Evolutionary conservation across 2,329 filamentous ascomycete genomes (phyloP).

Genomic region (Fusarium duplospermum): DNA sequence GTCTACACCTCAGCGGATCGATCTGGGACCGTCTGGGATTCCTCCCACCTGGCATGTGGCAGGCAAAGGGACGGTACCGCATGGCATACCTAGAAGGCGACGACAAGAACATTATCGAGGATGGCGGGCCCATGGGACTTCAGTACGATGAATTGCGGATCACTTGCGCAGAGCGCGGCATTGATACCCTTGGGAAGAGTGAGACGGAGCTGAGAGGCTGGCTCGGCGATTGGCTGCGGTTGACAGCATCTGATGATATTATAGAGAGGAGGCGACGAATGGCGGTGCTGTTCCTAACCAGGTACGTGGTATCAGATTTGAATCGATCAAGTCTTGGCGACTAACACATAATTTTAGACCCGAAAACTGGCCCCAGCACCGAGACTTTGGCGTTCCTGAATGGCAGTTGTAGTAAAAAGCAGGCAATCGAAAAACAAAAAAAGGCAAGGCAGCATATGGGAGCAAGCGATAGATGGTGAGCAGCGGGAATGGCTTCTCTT

Average conservation of each 20-base stretch:
- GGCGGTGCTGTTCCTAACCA: constrained; percentile 56
- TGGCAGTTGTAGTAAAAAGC: constrained; percentile 51
- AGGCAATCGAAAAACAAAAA: not conserved
- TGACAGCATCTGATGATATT: constrained; percentile 54
- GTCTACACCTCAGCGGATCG: constrained; percentile 57
- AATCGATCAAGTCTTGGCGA: not conserved
- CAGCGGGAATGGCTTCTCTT: not conserved
- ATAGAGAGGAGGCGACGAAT: constrained; percentile 53
- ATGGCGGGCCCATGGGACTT: constrained; percentile 69
- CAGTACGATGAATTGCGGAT: constrained; percentile 73
- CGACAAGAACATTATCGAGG: constrained; percentile 73
- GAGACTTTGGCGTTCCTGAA: constrained; percentile 56
- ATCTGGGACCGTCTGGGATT: constrained; percentile 64
- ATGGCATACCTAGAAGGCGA: constrained; percentile 76
- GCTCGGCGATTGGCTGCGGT: constrained; percentile 61
- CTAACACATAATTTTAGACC: constrained; percentile 44
- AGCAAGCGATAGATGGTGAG: constrained; percentile 7
- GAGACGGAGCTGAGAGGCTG: constrained; percentile 65
- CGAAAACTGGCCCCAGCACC: constrained; percentile 55
- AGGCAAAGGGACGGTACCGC: constrained; percentile 62
- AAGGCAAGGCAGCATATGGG: not conserved
- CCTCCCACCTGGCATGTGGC: constrained; percentile 63
- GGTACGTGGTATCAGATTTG: constrained; percentile 45
- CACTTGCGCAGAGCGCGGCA: constrained; percentile 77
- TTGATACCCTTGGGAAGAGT: constrained; percentile 66